These are phyloP conservation scores for Penicillium sp. DNA, from an alignment of 2,329 filamentous ascomycete genomes.

Conservation along the genomic window DNA sequence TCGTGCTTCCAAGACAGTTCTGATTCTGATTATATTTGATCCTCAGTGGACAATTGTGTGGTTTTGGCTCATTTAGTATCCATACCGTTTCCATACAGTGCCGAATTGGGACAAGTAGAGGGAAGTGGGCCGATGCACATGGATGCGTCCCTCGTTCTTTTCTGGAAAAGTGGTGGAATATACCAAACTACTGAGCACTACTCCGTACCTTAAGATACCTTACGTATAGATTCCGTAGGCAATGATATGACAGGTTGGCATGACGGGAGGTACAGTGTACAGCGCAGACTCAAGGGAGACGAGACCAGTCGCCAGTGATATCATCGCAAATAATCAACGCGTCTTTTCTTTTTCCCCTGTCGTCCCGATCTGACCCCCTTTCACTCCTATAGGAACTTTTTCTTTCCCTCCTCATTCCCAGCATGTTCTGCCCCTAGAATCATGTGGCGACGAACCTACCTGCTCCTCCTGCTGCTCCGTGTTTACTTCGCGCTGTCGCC, in stretches of 20 bases:
- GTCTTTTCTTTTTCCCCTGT: constrained; percentile 1
- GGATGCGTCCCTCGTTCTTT: background rate
- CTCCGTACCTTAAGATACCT: too few species aligned
- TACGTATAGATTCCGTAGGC: background rate
- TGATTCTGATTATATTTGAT: background rate
- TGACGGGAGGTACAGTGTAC: background rate
- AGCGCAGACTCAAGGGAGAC: background rate
- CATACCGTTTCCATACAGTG: background rate
- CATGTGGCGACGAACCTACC: constrained; percentile 91
- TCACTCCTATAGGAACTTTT: constrained; percentile 3
- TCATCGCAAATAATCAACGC: constrained; percentile 21
- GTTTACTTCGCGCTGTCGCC: constrained; percentile 92
- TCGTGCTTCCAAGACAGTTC: background rate
- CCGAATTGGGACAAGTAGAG: background rate
- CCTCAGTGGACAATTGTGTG: background rate
- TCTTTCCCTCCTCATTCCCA: constrained; percentile 5
- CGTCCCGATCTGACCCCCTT: background rate
- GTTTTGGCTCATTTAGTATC: background rate
- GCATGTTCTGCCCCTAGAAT: constrained; percentile 22
- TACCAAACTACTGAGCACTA: background rate
- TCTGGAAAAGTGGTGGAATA: background rate
- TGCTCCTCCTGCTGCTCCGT: constrained; percentile 79
- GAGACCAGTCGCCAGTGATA: constrained; percentile 18
- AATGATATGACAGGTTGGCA: background rate
- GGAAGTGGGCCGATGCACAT: background rate